Conservation (phyloP, 2,329 filamentous ascomycete genomes). For the Cordyceps cicadae region DNA sequence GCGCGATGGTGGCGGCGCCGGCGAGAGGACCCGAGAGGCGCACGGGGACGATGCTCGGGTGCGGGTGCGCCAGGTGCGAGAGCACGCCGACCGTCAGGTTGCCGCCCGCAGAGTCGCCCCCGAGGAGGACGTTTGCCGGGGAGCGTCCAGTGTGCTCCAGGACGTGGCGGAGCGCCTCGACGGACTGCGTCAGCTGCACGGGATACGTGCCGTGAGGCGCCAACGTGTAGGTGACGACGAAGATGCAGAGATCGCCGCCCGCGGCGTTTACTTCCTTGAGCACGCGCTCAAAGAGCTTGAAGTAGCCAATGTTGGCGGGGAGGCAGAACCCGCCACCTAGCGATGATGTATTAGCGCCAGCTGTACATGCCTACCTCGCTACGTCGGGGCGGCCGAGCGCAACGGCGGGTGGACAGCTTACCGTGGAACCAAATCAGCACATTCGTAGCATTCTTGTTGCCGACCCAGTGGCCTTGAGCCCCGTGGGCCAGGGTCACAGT, state of each 20-base stretch:
- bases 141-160: conserved; percentile 10
- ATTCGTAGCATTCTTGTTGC: conserved; percentile 15
- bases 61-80: conserved; percentile 17
- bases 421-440: conserved; percentile 20
- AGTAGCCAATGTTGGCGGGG: conserved; percentile 16
- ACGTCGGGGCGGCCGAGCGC: not conserved
- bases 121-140: conserved; percentile 14
- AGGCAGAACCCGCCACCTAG: conserved; percentile 18
- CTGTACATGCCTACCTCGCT: not conserved
- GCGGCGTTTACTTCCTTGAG: conserved; percentile 11
- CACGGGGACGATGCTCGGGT: conserved; percentile 15
- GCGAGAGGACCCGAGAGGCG: conserved; percentile 13
- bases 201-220: conserved; percentile 17
- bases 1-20: conserved; percentile 14
- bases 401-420: not conserved
- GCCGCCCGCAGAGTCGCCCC: conserved; percentile 19
- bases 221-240: conserved; percentile 16
- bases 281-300: conserved; percentile 15
- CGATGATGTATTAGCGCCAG: not conserved
- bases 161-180: conserved; percentile 16
- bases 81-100: conserved; percentile 18
- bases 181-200: conserved; percentile 17
- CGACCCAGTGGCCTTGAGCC: conserved; percentile 18
- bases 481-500: conserved; percentile 16
- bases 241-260: conserved; percentile 15